A percentile compares a stretch with the other conserved stretches of the same genome.
phyloP scores from a whole-genome alignment of 148 eudicot species.

The Cornus florida region DNA sequence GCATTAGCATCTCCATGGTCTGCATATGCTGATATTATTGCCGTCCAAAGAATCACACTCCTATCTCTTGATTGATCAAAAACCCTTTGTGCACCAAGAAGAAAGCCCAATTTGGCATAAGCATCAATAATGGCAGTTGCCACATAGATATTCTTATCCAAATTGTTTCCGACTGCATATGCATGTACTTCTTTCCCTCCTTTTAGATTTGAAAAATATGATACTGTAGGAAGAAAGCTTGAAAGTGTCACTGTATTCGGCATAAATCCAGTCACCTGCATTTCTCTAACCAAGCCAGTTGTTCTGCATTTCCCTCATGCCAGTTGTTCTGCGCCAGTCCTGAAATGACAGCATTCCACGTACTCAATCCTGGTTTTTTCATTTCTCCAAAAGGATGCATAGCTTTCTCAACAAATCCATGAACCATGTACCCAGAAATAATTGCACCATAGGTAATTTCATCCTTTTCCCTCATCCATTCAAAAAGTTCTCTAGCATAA shows the following conservation, averaged over 20 bases:
- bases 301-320: slow-evolving; percentile 35
- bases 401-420: slow-evolving; percentile 65
- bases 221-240: slow-evolving; percentile 55
- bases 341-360: slow-evolving; percentile 67
- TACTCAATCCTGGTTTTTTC: slow-evolving; percentile 49
- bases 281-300: slow-evolving; percentile 41
- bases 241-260: slow-evolving; percentile 67
- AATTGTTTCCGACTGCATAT: slow-evolving; percentile 50
- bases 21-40: slow-evolving; percentile 67
- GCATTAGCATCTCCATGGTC: slow-evolving; percentile 47
- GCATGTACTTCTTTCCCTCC: slow-evolving; percentile 59
- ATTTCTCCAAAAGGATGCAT: slow-evolving; percentile 42
- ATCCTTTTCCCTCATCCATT: slow-evolving; percentile 58
- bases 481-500: slow-evolving; percentile 60
- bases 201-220: slow-evolving; percentile 40
- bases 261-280: slow-evolving; percentile 40
- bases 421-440: slow-evolving; percentile 60
- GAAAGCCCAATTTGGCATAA: slow-evolving; percentile 62
- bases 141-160: slow-evolving; percentile 47
- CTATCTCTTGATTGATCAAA: slow-evolving; percentile 47
- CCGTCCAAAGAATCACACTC: slow-evolving; percentile 67
- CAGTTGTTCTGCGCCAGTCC: slow-evolving; percentile 54
- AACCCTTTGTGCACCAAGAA: slow-evolving; percentile 39
- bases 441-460: slow-evolving; percentile 61
- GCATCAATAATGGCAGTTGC: slow-evolving; percentile 52